Evolutionary conservation across 257 asterid species (phyloP), one percentile per base, ranked within the genome.

Genomic region (Catharanthus roseus): DNA sequence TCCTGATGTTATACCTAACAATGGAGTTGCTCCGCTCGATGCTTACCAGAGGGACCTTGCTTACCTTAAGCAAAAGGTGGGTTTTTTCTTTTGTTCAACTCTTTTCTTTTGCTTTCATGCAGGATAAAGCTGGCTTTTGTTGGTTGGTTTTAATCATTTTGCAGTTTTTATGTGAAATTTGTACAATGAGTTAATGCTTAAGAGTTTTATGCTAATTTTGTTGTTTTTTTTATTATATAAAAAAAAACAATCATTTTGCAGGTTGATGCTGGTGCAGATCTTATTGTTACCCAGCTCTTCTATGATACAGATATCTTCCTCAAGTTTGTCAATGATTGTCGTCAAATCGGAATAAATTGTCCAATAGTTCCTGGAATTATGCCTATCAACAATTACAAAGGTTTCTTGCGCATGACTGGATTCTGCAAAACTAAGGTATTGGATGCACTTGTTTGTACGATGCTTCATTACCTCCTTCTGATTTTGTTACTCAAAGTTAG

Each of bases 191-290:
- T 49, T 49, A 18, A 19, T 18, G 55, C 23, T 49, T 18, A 7
- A 5, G 23, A 49, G 6, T 19, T 18, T 18, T n/a, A 18, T 49
- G 24, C 19, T 49, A 23, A 49, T 29, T 68, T 71, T 54, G 45
- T 41, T 56, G 36, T 50, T 41, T 28, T 54, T 66, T 5, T 8
- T 38, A 8, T 45, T 54, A 77, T 45, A n/a, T n/a, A n/a, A n/a
- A n/a, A n/a, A n/a, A n/a, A n/a, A n/a, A n/a, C n/a, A 45, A 65
- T 58, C 57, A 74, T 38, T 60, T 64, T 80, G 56, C 88, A 95
- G 99, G 95, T 91, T 85, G 99, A 95, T 86, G 96, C 99, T 57
- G 99, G 99, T 41, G 97, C 84, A 56, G 99, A 95, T 73, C 79
- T 95, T 77, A 91, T 95, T 72, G 68, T 95, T 41, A 91, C 99